A percentile compares a stretch with the other conserved stretches of the same genome.
Conservation (phyloP, 805 yeast genomes). For the Myxozyma neglecta region DNA sequence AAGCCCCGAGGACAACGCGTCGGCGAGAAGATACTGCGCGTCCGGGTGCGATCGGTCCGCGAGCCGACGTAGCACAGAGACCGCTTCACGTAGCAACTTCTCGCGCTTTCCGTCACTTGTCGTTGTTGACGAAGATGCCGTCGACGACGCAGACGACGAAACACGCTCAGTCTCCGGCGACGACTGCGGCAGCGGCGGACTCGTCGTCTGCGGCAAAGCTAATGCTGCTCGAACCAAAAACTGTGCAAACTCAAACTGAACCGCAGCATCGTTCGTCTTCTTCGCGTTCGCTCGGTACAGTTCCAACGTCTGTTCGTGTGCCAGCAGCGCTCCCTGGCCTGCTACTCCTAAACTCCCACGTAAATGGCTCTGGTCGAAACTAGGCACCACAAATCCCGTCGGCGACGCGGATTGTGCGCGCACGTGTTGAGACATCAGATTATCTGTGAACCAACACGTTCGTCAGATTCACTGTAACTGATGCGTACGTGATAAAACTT, state of each 20-base stretch:
- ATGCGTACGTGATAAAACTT: too few relatives aligned
- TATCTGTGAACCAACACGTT: too few relatives aligned
- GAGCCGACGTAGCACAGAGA: conserved; percentile 63
- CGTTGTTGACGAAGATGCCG: not conserved
- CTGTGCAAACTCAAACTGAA: conserved; percentile 89
- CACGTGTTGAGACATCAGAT: not conserved
- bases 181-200: conserved; percentile 4
- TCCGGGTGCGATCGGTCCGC: conserved; percentile 81
- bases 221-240: conserved; percentile 85
- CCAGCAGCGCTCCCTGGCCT: conserved; percentile 48
- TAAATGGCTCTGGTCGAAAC: conserved; percentile 28
- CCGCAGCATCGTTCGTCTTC: conserved; percentile 78
- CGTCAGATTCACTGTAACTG: too few relatives aligned
- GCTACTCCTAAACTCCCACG: conserved; percentile 24
- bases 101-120: conserved; percentile 33
- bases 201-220: conserved; percentile 12
- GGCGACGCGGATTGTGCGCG: conserved; percentile 24
- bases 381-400: conserved; percentile 4
- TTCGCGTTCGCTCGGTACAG: conserved; percentile 83
- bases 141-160: conserved; percentile 9
- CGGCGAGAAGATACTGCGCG: conserved; percentile 91
- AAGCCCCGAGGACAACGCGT: conserved; percentile 81
- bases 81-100: conserved; percentile 75
- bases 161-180: conserved; percentile 7
- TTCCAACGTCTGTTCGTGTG: conserved; percentile 81